phyloP scores from a whole-genome alignment of 163 green algal species.

The Smithsoniella earleae region DNA sequence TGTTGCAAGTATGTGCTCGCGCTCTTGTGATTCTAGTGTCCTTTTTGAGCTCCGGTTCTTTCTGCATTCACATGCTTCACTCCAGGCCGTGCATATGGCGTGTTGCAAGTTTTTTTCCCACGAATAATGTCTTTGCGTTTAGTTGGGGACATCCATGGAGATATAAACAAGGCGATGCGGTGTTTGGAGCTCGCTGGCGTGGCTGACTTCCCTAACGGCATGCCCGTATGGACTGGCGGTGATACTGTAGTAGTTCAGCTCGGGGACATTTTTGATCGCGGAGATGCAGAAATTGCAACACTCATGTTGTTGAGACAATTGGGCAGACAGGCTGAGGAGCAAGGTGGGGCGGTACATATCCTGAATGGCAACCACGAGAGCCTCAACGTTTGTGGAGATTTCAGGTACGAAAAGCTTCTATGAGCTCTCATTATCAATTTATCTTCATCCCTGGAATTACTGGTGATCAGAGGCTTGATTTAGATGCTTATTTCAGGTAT shows the following conservation, averaged over 20 bases:
- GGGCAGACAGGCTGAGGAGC: constrained; percentile 57
- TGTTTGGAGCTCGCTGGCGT: constrained; percentile 63
- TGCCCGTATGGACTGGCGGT: constrained; percentile 55
- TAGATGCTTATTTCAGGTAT: constrained; percentile 52
- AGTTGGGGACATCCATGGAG: constrained; percentile 88
- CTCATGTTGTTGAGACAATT: constrained; percentile 73
- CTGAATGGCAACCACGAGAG: constrained; percentile 96
- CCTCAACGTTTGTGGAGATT: constrained; percentile 86
- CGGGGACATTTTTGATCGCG: constrained; percentile 64
- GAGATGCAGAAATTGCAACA: constrained; percentile 75
- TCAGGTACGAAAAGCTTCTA: constrained; percentile 52
- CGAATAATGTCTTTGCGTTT: constrained; percentile 9
- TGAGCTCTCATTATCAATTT: not conserved
- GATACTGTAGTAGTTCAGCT: constrained; percentile 62
- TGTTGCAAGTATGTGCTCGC: constrained; percentile 52
- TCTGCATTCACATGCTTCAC: not conserved
- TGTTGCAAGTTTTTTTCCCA: not conserved
- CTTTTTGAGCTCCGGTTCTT: not conserved
- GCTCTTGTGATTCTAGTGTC: not conserved
- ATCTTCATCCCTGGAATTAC: constrained; percentile 26
- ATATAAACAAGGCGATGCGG: constrained; percentile 70
- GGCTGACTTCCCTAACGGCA: constrained; percentile 43
- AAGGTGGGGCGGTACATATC: constrained; percentile 81
- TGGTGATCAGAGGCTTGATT: not conserved
- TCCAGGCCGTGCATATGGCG: not conserved